Evolutionary conservation across 352 stramenopile species (phyloP), one percentile per base, ranked within the genome.

Genomic region (Globisporangium spinosum): DNA sequence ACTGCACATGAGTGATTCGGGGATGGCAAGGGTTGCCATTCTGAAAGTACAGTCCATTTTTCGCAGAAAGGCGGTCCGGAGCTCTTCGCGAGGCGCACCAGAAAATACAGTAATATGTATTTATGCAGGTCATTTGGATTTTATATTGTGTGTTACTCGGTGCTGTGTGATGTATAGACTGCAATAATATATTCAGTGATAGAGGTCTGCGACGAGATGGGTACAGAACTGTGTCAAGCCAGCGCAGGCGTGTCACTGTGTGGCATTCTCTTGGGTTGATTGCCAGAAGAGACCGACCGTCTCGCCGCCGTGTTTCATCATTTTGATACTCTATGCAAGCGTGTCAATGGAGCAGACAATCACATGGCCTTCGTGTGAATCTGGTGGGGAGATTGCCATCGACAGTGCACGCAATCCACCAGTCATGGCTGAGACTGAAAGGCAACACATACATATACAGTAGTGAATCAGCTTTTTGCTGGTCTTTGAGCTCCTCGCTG

Each of bases 181-280:
- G 22, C 5, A 35, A 15, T 4, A n/a, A 13, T 25, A n/a, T 7
- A 54, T 23, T 25, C 0, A 38, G 5, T 64, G 2, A 29, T 64
- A 64, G 35, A 64, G 38, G 7, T 2, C 1, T 64, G 6, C 22
- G 25, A 40, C 15, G 58, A 64, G 43, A 45, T 64, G 58, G 58
- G 23, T 64, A 56, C 58, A 64, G 15, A 12, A 15, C 58, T 64
- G 58, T 53, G 35, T 63, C 58, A 53, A 64, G 58, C 58, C 58
- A 64, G 58, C 43, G 43, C 43, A 51, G 43, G 17, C 43, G 17
- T 51, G 43, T 51, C 43, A 51, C 43, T 51, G 17, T 51, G 17
- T 23, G 17, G 17, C 17, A 51, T 22, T 51, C 43, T 23, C 43
- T n/a, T 51, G 35, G 17, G 12, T 25, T 27, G 47, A 27, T 56